Percentiles rank a stretch among this genome's conserved stretches.
These are phyloP conservation scores for Diospyros kaki DNA, from an alignment of 148 eudicot genomes.

Conservation along the genomic window DNA sequence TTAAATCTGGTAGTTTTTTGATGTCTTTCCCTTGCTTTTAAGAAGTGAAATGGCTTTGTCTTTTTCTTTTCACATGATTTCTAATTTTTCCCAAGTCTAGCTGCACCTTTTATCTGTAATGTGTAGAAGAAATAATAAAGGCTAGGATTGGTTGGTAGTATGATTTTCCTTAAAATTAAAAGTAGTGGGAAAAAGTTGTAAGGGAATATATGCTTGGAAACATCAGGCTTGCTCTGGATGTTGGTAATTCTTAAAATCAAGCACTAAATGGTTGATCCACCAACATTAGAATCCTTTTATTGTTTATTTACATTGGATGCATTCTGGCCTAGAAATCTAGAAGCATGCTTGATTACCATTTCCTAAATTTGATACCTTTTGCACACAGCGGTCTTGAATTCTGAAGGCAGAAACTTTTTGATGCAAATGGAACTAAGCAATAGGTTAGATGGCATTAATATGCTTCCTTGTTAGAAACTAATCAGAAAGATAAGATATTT, in stretches of 20 bases:
- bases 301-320: not conserved
- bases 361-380: not conserved
- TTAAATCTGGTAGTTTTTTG: not conserved
- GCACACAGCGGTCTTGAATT: not conserved
- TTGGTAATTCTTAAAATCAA: not conserved
- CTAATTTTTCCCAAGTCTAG: too few relatives aligned
- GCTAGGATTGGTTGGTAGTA: not conserved
- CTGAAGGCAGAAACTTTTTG: not conserved
- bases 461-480: not conserved
- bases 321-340: not conserved
- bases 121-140: not conserved
- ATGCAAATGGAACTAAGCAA: not conserved
- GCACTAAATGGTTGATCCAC: not conserved
- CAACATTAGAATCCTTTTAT: not conserved
- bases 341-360: not conserved
- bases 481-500: not conserved
- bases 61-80: not conserved
- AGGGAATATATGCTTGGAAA: not conserved
- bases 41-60: not conserved
- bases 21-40: conserved; percentile 2
- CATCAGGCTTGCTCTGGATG: not conserved
- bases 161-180: not conserved
- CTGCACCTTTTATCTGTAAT: not conserved
- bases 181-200: not conserved
- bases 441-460: not conserved